Base-by-base conservation (phyloP, 192 early-diverging fungal species). In the Coemansia umbellata region DNA sequence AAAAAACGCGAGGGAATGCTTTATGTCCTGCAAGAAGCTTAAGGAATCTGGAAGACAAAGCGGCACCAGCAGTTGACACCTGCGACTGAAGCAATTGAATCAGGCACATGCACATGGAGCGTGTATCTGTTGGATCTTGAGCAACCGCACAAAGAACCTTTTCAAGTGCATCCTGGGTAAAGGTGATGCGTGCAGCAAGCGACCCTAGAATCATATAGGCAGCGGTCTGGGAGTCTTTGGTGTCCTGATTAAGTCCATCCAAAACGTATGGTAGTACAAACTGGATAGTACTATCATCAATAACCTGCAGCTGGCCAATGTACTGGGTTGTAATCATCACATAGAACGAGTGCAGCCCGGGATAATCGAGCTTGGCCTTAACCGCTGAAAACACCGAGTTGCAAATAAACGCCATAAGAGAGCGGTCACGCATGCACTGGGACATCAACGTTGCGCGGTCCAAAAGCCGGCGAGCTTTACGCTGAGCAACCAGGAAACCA, bases 351-450 rank as follows among this genome's bases (percentile, higher is more conserved):
- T 60, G 66, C 63, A 62, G 39, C 4, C 48, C 67, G 0, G 66
- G 43, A 50, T 76, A 76, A n/a, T 55, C 65, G 8, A 65, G 30
- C 0, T 41, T 53, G 45, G 31, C 17, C 24, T 40, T 22, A 15
- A 67, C 53, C 3, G 78, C 84, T 27, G 62, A 44, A 39, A 71
- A 60, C 37, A 81, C 81, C 32, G 82, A 82, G 27, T 85, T 68
- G 65, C 85, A 92, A 18, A 97, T 74, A 58, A 91, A 94, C 50
- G 87, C 80, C 15, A 94, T 67, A 5, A 95, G 39, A 6, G 84
- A 78, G 10, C 81, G 61, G 60, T 92, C 89, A 45, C 82, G 83
- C 26, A 69, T 49, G 61, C 84, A 85, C 39, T 81, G 78, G 32
- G 88, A 78, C 31, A 94, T 78, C 27, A 97, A 60, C n/a, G 80